phyloP scores from a whole-genome alignment of 768 basidiomycete species.

The Auricularia sp. region DNA sequence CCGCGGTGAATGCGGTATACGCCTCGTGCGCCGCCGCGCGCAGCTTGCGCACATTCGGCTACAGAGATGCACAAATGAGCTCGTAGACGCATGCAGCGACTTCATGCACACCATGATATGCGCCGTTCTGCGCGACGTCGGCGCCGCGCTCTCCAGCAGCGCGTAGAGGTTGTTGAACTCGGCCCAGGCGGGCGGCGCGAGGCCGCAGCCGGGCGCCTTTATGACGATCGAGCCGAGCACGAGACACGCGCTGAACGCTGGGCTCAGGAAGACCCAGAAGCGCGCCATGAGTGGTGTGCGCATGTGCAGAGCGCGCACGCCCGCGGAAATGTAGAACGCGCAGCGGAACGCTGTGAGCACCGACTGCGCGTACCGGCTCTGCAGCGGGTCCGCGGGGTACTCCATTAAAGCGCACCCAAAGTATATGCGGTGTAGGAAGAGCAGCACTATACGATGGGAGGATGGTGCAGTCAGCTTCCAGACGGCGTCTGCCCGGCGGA shows the following conservation, averaged over 20 bases:
- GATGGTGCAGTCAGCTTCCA: too few species aligned
- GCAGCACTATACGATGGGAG: slow-evolving; percentile 33
- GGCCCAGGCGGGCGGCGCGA: background rate
- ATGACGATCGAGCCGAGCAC: background rate
- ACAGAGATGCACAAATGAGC: background rate
- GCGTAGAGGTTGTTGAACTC: background rate
- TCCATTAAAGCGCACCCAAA: slow-evolving; percentile 63
- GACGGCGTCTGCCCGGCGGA: too few species aligned
- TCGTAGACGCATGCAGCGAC: background rate
- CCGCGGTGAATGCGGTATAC: background rate
- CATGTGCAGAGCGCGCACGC: background rate
- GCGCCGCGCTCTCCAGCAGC: background rate
- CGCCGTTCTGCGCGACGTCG: background rate
- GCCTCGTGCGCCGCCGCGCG: background rate
- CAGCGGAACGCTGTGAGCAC: slow-evolving; percentile 61
- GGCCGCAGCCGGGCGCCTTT: background rate
- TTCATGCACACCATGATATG: background rate
- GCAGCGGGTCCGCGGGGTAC: slow-evolving; percentile 50
- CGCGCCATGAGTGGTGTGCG: slow-evolving; percentile 36
- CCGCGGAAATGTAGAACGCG: slow-evolving; percentile 20
- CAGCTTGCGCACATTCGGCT: background rate
- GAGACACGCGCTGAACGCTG: slow-evolving; percentile 48
- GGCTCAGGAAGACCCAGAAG: slow-evolving; percentile 46
- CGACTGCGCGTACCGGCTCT: slow-evolving; percentile 57
- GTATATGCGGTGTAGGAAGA: slow-evolving; percentile 68